A percentile compares a stretch with the other conserved stretches of the same genome.
Conservation (phyloP, 129 eudicot genomes). For the Centaurea solstitialis region DNA sequence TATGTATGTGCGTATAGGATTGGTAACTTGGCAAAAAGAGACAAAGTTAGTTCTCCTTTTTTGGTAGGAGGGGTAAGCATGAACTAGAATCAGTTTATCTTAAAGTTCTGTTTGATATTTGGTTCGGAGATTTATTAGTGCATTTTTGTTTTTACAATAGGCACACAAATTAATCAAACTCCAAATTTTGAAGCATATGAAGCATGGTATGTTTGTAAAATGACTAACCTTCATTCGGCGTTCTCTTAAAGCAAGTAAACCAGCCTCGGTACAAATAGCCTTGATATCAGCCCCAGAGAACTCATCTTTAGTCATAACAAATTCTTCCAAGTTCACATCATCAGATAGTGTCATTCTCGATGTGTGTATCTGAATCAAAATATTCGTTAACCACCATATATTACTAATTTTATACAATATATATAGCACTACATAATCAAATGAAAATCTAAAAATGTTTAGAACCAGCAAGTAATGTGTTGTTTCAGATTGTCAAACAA, state of each 20-base stretch:
- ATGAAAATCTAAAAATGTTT: background rate
- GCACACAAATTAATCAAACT: background rate
- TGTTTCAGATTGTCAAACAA: background rate
- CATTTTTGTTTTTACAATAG: background rate
- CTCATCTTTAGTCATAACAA: conserved; percentile 93
- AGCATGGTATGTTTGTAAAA: background rate
- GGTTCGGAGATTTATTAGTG: background rate
- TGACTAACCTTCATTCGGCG: conserved; percentile 89
- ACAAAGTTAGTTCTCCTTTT: too few species aligned
- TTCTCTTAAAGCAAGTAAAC: conserved; percentile 88
- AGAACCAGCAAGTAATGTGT: background rate
- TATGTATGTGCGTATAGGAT: too few species aligned
- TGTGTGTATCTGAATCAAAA: conserved; percentile 71
- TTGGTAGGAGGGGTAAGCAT: background rate
- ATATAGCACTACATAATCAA: background rate
- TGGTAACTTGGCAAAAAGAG: too few species aligned
- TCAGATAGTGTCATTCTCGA: conserved; percentile 92
- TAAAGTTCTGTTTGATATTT: background rate
- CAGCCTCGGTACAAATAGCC: conserved; percentile 98
- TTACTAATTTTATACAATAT: too few species aligned
- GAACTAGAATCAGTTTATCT: background rate
- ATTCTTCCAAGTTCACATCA: conserved; percentile 91
- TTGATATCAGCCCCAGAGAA: conserved; percentile 96
- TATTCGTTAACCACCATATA: conserved; percentile 1
- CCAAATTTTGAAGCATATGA: background rate